A percentile compares a stretch with the other conserved stretches of the same genome.
phyloP scores from a whole-genome alignment of 208 protist genomes.

The Cochliopodium minus region DNA sequence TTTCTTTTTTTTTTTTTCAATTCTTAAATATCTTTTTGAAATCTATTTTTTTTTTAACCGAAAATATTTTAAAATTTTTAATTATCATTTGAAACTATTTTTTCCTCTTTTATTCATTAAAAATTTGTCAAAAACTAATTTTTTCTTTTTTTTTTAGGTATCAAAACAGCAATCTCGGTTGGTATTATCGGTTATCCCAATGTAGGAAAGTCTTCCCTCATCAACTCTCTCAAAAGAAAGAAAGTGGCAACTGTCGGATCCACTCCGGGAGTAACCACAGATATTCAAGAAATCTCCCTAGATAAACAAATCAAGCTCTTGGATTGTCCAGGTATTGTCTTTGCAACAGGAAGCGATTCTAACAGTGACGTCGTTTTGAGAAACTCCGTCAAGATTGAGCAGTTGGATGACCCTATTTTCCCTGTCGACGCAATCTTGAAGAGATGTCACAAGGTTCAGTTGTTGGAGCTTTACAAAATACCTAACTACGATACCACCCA shows the following conservation, averaged over 20 bases:
- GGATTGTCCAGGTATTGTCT: constrained; percentile 87
- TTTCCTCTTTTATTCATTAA: too few relatives aligned
- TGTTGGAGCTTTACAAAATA: constrained; percentile 34
- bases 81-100: too few relatives aligned
- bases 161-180: constrained; percentile 69
- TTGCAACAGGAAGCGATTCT: constrained; percentile 42
- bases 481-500: constrained; percentile 17
- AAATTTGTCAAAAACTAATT: too few relatives aligned
- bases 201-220: constrained; percentile 87
- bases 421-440: constrained; percentile 66
- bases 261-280: constrained; percentile 78
- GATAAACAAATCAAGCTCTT: constrained; percentile 82
- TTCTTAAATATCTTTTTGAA: too few relatives aligned
- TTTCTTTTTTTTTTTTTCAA: too few relatives aligned
- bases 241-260: constrained; percentile 64
- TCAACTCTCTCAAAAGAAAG: constrained; percentile 86
- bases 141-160: too few relatives aligned
- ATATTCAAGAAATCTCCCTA: constrained; percentile 74
- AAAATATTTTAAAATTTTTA: too few relatives aligned
- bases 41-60: too few relatives aligned
- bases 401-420: constrained; percentile 65
- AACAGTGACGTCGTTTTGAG: constrained; percentile 72
- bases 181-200: constrained; percentile 93
- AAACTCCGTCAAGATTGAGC: constrained; percentile 76
- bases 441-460: constrained; percentile 33